Evolutionary conservation across 2,329 filamentous ascomycete genomes (phyloP).

Genomic region (Calonectria pteridis): DNA sequence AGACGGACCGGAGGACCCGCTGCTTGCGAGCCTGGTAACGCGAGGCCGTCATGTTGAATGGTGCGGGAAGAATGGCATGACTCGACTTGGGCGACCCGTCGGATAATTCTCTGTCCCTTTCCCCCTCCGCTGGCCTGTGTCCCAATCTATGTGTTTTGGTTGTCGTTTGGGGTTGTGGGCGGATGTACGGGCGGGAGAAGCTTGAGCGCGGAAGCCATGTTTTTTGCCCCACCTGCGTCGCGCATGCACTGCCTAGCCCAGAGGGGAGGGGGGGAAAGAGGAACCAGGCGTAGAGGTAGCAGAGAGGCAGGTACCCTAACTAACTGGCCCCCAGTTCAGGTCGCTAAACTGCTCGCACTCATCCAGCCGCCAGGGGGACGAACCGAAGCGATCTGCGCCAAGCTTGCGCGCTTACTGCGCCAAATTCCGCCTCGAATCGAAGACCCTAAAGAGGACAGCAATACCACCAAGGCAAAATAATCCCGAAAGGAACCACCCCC

Average conservation of each 20-base stretch:
- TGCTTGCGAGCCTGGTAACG: constrained; percentile 61
- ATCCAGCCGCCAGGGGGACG: constrained; percentile 1
- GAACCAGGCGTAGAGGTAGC: constrained; percentile 1
- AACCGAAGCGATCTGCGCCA: constrained; percentile 13
- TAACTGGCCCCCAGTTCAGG: neutral
- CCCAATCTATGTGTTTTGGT: neutral
- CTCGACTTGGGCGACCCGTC: neutral
- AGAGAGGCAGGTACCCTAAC: constrained; percentile 11
- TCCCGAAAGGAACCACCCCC: neutral
- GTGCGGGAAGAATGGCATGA: constrained; percentile 34
- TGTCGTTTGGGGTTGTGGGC: constrained; percentile 22
- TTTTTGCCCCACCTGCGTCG: constrained; percentile 6
- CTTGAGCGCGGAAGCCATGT: constrained; percentile 6
- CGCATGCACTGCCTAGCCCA: neutral
- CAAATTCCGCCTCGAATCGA: constrained; percentile 18
- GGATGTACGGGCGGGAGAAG: neutral
- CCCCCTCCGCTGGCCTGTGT: neutral
- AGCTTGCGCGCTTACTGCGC: constrained; percentile 35
- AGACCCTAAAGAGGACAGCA: constrained; percentile 2
- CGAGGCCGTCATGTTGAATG: constrained; percentile 54
- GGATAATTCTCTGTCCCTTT: neutral
- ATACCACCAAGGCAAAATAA: constrained; percentile 5
- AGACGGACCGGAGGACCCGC: constrained; percentile 68
- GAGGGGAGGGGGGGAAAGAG: too few species aligned
- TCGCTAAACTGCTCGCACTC: neutral